Base-by-base conservation (phyloP, 2,329 filamentous ascomycete genomes). In the Cordyceps militaris region DNA sequence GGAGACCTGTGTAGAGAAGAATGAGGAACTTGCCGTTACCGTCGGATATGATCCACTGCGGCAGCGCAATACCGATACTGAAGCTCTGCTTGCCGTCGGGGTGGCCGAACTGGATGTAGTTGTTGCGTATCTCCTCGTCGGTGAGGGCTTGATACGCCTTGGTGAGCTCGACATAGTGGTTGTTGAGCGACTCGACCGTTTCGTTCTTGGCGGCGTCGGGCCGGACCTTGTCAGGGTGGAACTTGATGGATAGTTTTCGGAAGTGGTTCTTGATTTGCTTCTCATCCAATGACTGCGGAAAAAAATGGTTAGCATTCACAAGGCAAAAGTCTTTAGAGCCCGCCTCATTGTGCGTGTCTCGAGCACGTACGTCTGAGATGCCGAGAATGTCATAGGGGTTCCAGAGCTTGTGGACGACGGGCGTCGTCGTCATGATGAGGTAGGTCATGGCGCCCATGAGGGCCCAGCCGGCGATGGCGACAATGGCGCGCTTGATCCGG, bases 121-220 rank as follows among this genome's bases (percentile, higher is more conserved):
- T 99, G 75, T 96, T 96, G 68, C 94, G 89, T 61, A 97, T 83
- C 43, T 97, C 94, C 74, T 99, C 95, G 69, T 99, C 94, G 4
- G 95, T 99, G 50, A 99, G 82, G 3, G 94, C 88, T 75, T 99
- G 96, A 81, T 97, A 99, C 7, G 94, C 94, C 77, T 99, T 99
- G 65, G 91, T 94, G 66, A 97, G 83, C 69, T 97, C 92, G 58
- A 97, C 91, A 76, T 94, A 99, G 71, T 86, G 81, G 60, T 92
- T 81, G 73, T 94, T 99, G 66, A 97, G 81, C 19, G 77, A 81
- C 65, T 97, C 91, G 57, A 85, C 66, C 1, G 94, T 99, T 73
- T 96, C 85, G 74, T 99, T 99, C 76, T 92, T 94, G 62, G 86
- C 76, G 23, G 86, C 76, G 69, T 97, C 90, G 24, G 91, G 89